phyloP scores from a whole-genome alignment of 768 basidiomycete species.

The Exidia glandulosa region DNA sequence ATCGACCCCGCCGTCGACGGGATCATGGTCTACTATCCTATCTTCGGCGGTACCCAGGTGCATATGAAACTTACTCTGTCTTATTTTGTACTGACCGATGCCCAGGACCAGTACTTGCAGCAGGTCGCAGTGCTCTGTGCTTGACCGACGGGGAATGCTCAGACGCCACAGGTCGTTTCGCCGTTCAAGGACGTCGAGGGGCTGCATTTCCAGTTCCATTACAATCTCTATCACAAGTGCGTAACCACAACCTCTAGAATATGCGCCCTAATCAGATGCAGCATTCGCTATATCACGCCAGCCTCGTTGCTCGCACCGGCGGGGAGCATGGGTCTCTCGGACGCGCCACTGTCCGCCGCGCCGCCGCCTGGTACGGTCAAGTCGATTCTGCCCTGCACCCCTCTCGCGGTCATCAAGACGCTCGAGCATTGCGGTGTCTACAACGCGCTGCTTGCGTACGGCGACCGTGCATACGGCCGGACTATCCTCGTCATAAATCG shows the following conservation, averaged over 20 bases:
- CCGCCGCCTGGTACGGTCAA: conserved; percentile 84
- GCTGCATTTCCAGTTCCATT: conserved; percentile 90
- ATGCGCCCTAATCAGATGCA: conserved; percentile 35
- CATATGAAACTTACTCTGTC: conserved; percentile 39
- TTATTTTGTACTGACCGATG: background rate
- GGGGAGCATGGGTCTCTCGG: conserved; percentile 16
- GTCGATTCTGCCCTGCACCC: conserved; percentile 95
- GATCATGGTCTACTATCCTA: conserved; percentile 98
- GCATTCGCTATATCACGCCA: conserved; percentile 87
- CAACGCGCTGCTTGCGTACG: conserved; percentile 84
- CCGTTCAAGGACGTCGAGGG: conserved; percentile 98
- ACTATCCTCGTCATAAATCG: conserved; percentile 92
- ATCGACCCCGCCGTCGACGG: conserved; percentile 77
- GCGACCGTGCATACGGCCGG: conserved; percentile 88
- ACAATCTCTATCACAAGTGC: conserved; percentile 91
- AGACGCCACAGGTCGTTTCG: conserved; percentile 61
- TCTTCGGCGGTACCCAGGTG: conserved; percentile 83
- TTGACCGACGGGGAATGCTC: background rate
- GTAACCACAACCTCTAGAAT: conserved; percentile 11
- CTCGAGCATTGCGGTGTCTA: conserved; percentile 88
- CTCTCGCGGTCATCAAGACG: conserved; percentile 91
- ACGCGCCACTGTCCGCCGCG: conserved; percentile 36
- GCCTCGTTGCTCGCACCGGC: conserved; percentile 46
- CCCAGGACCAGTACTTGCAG: conserved; percentile 91
- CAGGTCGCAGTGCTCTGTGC: conserved; percentile 81